A percentile compares a stretch with the other conserved stretches of the same genome.
phyloP scores from a whole-genome alignment of 495 filamentous ascomycete genomes.

The Rhypophila decipiens region DNA sequence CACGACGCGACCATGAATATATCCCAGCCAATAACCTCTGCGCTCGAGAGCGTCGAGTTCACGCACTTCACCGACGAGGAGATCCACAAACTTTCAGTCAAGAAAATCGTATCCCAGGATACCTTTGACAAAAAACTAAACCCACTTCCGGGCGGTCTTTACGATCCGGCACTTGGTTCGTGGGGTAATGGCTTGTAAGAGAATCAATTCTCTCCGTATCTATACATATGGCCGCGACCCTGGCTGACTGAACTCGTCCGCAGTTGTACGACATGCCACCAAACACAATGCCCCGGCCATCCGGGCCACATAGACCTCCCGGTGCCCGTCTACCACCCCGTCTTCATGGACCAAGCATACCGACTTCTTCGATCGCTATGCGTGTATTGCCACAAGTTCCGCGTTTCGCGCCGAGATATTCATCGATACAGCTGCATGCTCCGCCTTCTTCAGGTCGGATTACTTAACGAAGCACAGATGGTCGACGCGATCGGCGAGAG shows the following conservation, averaged over 20 bases:
- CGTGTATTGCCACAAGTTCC: slow-evolving; percentile 79
- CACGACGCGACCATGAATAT: slow-evolving; percentile 58
- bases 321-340: slow-evolving; percentile 84
- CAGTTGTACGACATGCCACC: slow-evolving; percentile 86
- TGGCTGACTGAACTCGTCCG: slow-evolving; percentile 13
- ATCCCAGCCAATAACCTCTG: slow-evolving; percentile 78
- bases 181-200: slow-evolving; percentile 75
- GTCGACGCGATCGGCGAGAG: slow-evolving; percentile 54
- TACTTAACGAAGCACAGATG: slow-evolving; percentile 65
- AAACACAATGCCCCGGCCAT: slow-evolving; percentile 84
- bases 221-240: neutral
- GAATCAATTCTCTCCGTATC: neutral
- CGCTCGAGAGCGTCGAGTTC: slow-evolving; percentile 86
- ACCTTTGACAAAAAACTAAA: slow-evolving; percentile 87
- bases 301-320: slow-evolving; percentile 92
- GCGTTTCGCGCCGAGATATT: slow-evolving; percentile 62
- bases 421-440: slow-evolving; percentile 80
- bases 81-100: slow-evolving; percentile 83
- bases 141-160: slow-evolving; percentile 80
- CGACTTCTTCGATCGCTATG: slow-evolving; percentile 81
- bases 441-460: slow-evolving; percentile 74
- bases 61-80: slow-evolving; percentile 71
- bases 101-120: slow-evolving; percentile 78
- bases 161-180: slow-evolving; percentile 89
- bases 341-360: slow-evolving; percentile 85